Base-by-base conservation (phyloP, 2,329 filamentous ascomycete species). In the Colletotrichum acutatum region DNA sequence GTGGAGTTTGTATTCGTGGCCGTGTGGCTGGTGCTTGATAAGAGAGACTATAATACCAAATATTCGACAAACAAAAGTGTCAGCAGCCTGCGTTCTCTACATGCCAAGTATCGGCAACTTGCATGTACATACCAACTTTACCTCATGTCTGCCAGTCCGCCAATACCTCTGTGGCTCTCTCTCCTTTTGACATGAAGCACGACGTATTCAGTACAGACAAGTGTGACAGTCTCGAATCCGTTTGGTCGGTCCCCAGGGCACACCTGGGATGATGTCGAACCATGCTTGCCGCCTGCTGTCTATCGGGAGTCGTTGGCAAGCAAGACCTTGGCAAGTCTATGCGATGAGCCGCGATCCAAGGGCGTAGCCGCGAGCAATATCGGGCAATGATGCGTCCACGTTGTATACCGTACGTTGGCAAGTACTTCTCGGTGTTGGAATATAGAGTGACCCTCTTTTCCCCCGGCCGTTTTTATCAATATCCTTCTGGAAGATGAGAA, bases 21-120 rank as follows among this genome's bases (percentile, higher is more conserved):
- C 59, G 42, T 65, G 70, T 69, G 66, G 70, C 70, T 72, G 70
- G 66, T 63, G 57, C 22, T n/a, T 28, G 56, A 56, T 11, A 19
- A 32, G 16, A 30, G 34, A 37, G 22, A 46, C 34, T 37, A n/a
- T n/a, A n/a, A 2, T 34, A 34, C 32, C 32, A 11, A 34, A 28
- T 22, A 22, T 11, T 30, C 19, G 54, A 37, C 12, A 8, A 24
- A n/a, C 42, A 4, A 37, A 37, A 19, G 19, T 53, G 14, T 54
- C 11, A 24, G 52, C 64, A 66, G 53, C 42, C 49, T 34, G 32
- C 57, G 11, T 26, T 52, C 42, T n/a, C 37, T 37, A 62, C 58
- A 60, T 60, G 32, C 24, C 63, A 49, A 67, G 32, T 66, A 54
- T 67, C 26, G 19, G 34, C 34, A 30, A 28, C 16, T 32, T 62